Evolutionary conservation across 305 asterid genomes (phyloP), one percentile per base, ranked within the genome.

Genomic region (Solanum hybrid): DNA sequence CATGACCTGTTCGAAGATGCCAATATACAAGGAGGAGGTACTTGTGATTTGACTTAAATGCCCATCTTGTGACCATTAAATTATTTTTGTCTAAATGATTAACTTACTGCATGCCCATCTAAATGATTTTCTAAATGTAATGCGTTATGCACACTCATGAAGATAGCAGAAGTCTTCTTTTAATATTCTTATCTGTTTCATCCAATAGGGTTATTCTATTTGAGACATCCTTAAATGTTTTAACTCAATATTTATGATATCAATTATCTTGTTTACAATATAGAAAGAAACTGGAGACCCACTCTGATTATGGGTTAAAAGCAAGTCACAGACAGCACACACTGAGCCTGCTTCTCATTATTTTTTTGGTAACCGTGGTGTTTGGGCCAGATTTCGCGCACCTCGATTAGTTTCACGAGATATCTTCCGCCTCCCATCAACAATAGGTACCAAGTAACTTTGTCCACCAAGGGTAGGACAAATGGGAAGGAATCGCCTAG

Each of bases 1-100:
- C 93, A 92, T 95, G 88, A 91, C 97, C 78, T 97, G 99, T 94
- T 93, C 95, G 14, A 94, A 91, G 93, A 87, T 97, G 89, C 96
- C 89, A 81, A 90, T 96, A 32, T 92, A 94, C 92, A 92, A 93
- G 93, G 90, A 95, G 88, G 94, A 95, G 99, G 99, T 96, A 92
- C 31, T 79, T 36, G 36, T 80, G 76, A 73, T 64, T 89, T 35
- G 60, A 79, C 46, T 72, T 90, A 84, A 85, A 86, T 46, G 87
- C 31, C 73, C 90, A 85, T 82, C 29, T 40, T 31, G 32, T 86
- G 79, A 78, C n/a, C 37, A 31, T 85, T 78, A 60, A 88, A 34
- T 88, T 24, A 80, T 89, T 64, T 38, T 35, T 86, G n/a, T 46
- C 46, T 75, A 32, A 69, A 87, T 51, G 69, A 38, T 26, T 26